phyloP scores from a whole-genome alignment of 2,329 filamentous ascomycete genomes.

The Samsoniella hepiali region DNA sequence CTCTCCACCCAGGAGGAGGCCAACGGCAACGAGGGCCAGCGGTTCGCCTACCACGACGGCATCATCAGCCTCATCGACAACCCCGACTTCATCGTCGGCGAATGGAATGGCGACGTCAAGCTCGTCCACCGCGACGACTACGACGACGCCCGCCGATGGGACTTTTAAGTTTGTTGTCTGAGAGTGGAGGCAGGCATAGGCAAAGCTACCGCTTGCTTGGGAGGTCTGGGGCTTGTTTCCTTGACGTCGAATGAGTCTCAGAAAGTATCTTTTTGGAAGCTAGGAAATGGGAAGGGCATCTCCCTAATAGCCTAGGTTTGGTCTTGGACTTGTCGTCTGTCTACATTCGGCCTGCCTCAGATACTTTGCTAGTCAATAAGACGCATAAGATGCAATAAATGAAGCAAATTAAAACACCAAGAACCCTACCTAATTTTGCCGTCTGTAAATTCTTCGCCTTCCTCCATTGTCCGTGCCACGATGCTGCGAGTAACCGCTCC shows the following conservation, averaged over 20 bases:
- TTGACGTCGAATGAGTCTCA: too few relatives aligned
- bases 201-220: neutral
- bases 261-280: neutral
- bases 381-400: too few relatives aligned
- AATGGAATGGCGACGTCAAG: neutral
- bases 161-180: neutral
- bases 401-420: too few relatives aligned
- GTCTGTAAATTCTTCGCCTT: too few relatives aligned
- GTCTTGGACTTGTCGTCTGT: too few relatives aligned
- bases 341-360: too few relatives aligned
- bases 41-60: neutral
- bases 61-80: neutral
- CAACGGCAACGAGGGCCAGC: neutral
- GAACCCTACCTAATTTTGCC: too few relatives aligned
- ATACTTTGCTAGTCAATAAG: too few relatives aligned
- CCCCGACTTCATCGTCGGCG: neutral
- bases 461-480: too few relatives aligned
- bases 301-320: too few relatives aligned
- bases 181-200: neutral
- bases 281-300: too few relatives aligned
- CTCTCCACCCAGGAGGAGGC: neutral
- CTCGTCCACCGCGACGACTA: neutral
- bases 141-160: constrained; percentile 3
- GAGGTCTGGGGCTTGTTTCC: neutral
- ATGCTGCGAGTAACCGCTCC: too few relatives aligned